phyloP scores from a whole-genome alignment of 257 asterid genomes.

The Forsythia suspensa region DNA sequence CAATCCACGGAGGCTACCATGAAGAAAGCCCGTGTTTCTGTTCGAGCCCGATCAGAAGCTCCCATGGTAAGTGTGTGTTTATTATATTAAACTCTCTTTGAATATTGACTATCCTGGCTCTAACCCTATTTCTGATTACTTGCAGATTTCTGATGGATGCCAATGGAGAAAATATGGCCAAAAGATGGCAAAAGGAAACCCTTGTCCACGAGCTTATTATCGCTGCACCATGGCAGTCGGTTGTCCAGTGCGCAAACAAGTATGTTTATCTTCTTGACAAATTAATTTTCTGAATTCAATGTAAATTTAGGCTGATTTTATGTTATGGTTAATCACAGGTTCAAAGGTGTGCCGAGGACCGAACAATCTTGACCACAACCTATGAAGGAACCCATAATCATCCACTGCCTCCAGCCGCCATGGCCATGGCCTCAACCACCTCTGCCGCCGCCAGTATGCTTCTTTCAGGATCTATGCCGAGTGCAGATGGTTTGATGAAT shows the following conservation, averaged over 20 bases:
- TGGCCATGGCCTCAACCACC: constrained; percentile 98
- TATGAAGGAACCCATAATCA: constrained; percentile 94
- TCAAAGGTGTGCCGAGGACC: constrained; percentile 91
- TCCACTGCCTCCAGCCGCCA: constrained; percentile 93
- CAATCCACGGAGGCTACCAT: constrained; percentile 74
- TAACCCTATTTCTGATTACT: neutral
- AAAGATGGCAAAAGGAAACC: constrained; percentile 96
- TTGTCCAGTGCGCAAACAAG: constrained; percentile 97
- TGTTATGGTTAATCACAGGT: constrained; percentile 43
- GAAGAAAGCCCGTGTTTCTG: constrained; percentile 97
- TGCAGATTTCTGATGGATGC: constrained; percentile 91
- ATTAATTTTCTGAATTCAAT: neutral
- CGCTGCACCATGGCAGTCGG: constrained; percentile 95
- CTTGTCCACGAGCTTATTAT: constrained; percentile 92
- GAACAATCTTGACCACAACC: constrained; percentile 69
- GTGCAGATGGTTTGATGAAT: constrained; percentile 81
- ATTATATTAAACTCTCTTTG: too few species aligned
- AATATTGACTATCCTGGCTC: neutral
- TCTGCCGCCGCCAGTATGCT: constrained; percentile 94
- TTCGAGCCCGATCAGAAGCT: constrained; percentile 97
- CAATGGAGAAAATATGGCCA: constrained; percentile 99
- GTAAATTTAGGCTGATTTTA: neutral
- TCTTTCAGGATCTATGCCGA: constrained; percentile 86
- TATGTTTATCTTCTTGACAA: constrained; percentile 12
- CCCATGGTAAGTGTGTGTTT: constrained; percentile 49